These are phyloP conservation scores for Cyberlindnera maritima DNA, from an alignment of 805 yeast species.

Conservation along the genomic window DNA sequence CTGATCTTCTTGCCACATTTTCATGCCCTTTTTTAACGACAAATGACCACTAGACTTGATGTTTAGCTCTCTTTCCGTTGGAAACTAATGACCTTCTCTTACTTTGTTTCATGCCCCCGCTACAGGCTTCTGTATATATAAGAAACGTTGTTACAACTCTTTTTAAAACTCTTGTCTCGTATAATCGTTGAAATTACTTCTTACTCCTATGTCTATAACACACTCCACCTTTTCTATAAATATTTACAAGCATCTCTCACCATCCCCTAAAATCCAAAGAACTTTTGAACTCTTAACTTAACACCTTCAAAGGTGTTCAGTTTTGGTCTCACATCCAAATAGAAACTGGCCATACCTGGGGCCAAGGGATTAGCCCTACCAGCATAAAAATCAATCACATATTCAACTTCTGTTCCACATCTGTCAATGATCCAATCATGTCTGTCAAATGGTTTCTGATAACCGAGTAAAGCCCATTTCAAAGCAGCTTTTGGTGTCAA, in stretches of 20 bases:
- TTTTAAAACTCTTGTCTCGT: background rate
- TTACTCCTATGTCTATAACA: too few relatives aligned
- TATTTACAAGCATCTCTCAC: background rate
- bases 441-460: constrained; percentile 85
- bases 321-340: constrained; percentile 90
- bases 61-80: background rate
- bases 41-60: background rate
- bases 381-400: constrained; percentile 86
- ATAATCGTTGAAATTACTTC: background rate
- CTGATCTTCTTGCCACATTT: too few relatives aligned
- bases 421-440: constrained; percentile 92
- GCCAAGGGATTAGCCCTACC: constrained; percentile 47
- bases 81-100: background rate
- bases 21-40: background rate
- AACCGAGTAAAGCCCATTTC: constrained; percentile 55
- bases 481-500: constrained; percentile 86
- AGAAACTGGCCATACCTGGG: constrained; percentile 58
- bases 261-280: constrained; percentile 47
- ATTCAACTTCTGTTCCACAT: constrained; percentile 80
- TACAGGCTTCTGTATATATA: constrained; percentile 5
- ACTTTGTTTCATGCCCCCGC: background rate
- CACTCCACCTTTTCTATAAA: background rate
- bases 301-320: constrained; percentile 78
- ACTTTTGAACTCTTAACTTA: constrained; percentile 59
- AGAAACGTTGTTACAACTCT: background rate